A percentile compares a stretch with the other conserved stretches of the same genome.
Evolutionary conservation across 2,329 filamentous ascomycete genomes (phyloP).

Genomic region (Aureobasidium sp.): DNA sequence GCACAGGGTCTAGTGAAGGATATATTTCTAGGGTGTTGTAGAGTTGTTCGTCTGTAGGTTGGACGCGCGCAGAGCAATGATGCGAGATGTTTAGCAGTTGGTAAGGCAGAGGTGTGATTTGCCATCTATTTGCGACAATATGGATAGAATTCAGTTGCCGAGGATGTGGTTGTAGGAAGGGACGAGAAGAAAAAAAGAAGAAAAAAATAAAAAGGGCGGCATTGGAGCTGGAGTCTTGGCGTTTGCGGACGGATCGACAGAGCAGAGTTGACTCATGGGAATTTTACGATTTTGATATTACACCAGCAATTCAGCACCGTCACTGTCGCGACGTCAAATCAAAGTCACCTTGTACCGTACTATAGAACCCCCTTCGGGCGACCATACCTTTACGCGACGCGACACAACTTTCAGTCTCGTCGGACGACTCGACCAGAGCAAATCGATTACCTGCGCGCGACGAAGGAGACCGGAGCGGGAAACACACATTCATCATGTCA

Average conservation of each 20-base stretch:
- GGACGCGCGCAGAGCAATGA: no score
- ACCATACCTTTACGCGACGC: background rate
- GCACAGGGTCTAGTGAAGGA: no score
- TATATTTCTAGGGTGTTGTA: no score
- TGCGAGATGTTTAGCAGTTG: no score
- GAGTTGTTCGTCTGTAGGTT: no score
- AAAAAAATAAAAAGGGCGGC: background rate
- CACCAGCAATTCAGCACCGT: background rate
- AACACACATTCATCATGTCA: background rate
- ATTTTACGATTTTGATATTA: background rate
- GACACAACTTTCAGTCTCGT: background rate
- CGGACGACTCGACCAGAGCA: background rate
- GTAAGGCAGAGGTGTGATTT: no score
- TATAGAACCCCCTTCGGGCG: no score
- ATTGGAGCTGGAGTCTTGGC: background rate
- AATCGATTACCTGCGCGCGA: background rate
- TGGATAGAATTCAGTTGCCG: no score
- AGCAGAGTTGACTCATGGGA: constrained; percentile 3
- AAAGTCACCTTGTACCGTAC: background rate
- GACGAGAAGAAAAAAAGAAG: background rate
- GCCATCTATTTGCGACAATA: no score
- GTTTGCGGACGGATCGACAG: background rate
- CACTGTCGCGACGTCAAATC: background rate
- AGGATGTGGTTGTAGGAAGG: no score
- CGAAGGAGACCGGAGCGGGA: background rate